Percentiles rank a stretch among this genome's conserved stretches.
phyloP scores from a whole-genome alignment of 1,284 basidiomycete species.

The Marasmius oreades region DNA sequence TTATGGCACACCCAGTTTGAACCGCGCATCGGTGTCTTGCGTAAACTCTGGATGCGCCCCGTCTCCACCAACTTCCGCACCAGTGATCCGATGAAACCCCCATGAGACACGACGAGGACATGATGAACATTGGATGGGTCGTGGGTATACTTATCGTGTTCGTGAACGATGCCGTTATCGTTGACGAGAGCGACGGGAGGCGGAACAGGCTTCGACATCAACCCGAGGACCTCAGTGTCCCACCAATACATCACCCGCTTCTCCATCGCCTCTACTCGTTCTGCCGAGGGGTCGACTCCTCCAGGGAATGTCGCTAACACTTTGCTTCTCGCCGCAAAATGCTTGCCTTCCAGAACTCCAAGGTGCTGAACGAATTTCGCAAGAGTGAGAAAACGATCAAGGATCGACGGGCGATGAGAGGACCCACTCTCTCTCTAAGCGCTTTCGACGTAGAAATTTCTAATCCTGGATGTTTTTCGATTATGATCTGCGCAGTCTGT shows the following conservation, averaged over 20 bases:
- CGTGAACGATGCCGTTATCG: conserved; percentile 17
- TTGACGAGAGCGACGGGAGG: not conserved
- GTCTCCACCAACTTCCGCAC: conserved; percentile 41
- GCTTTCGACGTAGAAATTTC: conserved; percentile 38
- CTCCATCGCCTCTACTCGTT: conserved; percentile 38
- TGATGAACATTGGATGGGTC: conserved; percentile 21
- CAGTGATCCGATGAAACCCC: conserved; percentile 56
- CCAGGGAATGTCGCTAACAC: conserved; percentile 12
- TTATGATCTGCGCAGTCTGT: conserved; percentile 64
- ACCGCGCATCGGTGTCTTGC: conserved; percentile 32
- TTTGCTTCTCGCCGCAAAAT: conserved; percentile 15
- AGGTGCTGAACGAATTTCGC: conserved; percentile 43
- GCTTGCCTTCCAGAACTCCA: conserved; percentile 59
- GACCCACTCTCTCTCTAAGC: conserved; percentile 63
- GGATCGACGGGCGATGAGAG: conserved; percentile 4
- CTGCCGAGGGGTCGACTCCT: conserved; percentile 26
- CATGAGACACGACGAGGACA: conserved; percentile 64
- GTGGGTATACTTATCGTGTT: conserved; percentile 18
- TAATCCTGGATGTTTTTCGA: conserved; percentile 47
- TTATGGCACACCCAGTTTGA: conserved; percentile 46
- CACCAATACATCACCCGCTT: conserved; percentile 59
- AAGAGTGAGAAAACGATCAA: not conserved
- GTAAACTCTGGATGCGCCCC: conserved; percentile 28
- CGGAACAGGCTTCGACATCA: not conserved
- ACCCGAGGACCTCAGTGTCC: conserved; percentile 37